Percentiles rank a stretch among this genome's conserved stretches.
These are phyloP conservation scores for Aspergillus novofumigatus DNA, from an alignment of 2,329 filamentous ascomycete species.

Conservation along the genomic window DNA sequence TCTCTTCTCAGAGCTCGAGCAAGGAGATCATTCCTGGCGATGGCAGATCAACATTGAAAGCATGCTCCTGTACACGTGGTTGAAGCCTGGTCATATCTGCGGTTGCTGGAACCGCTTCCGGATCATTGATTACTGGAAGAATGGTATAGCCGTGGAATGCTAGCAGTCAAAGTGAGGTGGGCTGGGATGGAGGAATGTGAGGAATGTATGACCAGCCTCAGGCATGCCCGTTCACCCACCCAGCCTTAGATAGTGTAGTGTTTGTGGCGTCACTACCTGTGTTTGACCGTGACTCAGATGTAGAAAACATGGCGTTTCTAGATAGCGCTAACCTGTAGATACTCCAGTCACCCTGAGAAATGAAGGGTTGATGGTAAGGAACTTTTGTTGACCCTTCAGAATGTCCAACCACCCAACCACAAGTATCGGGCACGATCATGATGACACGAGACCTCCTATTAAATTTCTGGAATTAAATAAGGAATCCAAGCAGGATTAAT, in stretches of 20 bases:
- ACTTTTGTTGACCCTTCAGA: neutral
- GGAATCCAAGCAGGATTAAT: neutral
- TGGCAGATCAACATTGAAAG: neutral
- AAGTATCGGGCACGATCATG: neutral
- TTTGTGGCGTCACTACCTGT: neutral
- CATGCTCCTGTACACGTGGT: neutral
- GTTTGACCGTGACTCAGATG: neutral
- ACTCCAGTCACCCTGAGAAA: neutral
- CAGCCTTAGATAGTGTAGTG: neutral
- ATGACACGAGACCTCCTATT: neutral
- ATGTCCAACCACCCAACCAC: neutral
- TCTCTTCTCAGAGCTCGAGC: neutral
- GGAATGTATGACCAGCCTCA: neutral
- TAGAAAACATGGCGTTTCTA: neutral
- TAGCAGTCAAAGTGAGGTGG: neutral
- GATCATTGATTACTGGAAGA: neutral
- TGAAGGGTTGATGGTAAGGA: neutral
- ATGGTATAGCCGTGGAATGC: neutral
- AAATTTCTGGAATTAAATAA: neutral
- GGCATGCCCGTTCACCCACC: neutral
- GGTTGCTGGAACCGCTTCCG: neutral
- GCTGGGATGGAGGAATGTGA: neutral
- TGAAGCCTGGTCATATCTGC: neutral
- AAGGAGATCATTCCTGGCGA: neutral
- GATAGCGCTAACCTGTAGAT: neutral